Percentiles rank a stretch among this genome's conserved stretches.
phyloP scores from a whole-genome alignment of 805 yeast genomes.

The Starmerella sirachaensis region DNA sequence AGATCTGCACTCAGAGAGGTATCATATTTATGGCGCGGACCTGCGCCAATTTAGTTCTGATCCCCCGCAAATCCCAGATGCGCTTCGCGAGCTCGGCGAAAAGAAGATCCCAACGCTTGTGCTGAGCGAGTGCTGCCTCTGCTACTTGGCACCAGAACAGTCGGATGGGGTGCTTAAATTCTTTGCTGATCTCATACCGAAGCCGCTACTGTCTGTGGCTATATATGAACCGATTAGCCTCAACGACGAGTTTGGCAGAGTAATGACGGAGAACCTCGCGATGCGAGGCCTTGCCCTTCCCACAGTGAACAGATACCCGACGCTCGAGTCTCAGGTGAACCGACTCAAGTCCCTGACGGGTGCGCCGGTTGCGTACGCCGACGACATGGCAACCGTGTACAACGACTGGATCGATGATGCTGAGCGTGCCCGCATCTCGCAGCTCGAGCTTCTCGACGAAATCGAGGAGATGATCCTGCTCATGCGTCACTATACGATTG shows the following conservation, averaged over 20 bases:
- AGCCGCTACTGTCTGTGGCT: slow-evolving; percentile 28
- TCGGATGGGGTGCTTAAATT: slow-evolving; percentile 36
- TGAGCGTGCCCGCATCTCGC: slow-evolving; percentile 37
- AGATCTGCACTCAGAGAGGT: slow-evolving; percentile 23
- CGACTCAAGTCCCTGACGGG: slow-evolving; percentile 29
- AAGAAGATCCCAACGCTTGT: slow-evolving; percentile 43
- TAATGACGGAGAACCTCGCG: slow-evolving; percentile 53
- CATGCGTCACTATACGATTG: slow-evolving; percentile 48
- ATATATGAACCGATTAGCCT: slow-evolving; percentile 64
- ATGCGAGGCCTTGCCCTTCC: slow-evolving; percentile 52
- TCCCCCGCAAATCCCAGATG: background rate
- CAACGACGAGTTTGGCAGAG: slow-evolving; percentile 49
- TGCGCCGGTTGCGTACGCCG: slow-evolving; percentile 28
- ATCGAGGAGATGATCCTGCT: slow-evolving; percentile 56
- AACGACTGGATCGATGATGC: slow-evolving; percentile 35
- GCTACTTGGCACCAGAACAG: slow-evolving; percentile 47
- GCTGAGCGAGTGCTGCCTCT: slow-evolving; percentile 64
- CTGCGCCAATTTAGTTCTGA: slow-evolving; percentile 33
- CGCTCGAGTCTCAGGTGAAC: slow-evolving; percentile 31
- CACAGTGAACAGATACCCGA: slow-evolving; percentile 42
- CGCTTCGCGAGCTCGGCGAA: slow-evolving; percentile 1
- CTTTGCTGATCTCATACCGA: slow-evolving; percentile 29
- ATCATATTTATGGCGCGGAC: slow-evolving; percentile 47
- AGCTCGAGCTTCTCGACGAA: slow-evolving; percentile 61
- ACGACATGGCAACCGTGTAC: slow-evolving; percentile 34